These are phyloP conservation scores for Aspergillus pseudoterreus DNA, from an alignment of 2,329 filamentous ascomycete genomes.

Conservation along the genomic window DNA sequence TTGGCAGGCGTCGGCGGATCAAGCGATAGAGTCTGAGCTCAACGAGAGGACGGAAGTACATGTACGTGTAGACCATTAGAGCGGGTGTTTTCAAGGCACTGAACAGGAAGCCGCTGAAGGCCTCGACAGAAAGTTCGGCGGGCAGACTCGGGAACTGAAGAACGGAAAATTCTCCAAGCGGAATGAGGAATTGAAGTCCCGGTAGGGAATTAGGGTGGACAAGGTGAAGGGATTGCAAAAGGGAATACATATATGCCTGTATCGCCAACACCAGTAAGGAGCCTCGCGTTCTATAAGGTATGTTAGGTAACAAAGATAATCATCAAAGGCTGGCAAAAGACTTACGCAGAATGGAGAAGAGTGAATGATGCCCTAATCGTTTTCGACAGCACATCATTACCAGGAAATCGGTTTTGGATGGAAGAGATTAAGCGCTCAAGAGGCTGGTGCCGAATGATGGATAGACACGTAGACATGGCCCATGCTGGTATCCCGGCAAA, in stretches of 20 bases:
- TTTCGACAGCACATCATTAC: constrained; percentile 23
- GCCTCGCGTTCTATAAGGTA: constrained; percentile 27
- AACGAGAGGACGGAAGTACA: constrained; percentile 34
- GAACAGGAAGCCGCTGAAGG: constrained; percentile 23
- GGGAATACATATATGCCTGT: constrained; percentile 41
- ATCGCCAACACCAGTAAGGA: constrained; percentile 36
- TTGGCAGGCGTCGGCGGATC: constrained; percentile 39
- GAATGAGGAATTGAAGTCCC: constrained; percentile 29
- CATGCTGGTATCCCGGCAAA: constrained; percentile 41
- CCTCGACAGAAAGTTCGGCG: constrained; percentile 22
- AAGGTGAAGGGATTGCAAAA: constrained; percentile 41
- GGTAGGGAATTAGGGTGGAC: constrained; percentile 33
- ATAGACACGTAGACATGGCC: constrained; percentile 33
- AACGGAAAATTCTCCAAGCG: constrained; percentile 34
- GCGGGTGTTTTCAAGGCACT: constrained; percentile 34
- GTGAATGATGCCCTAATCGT: constrained; percentile 25
- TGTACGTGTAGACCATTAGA: constrained; percentile 32
- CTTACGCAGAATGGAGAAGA: constrained; percentile 28
- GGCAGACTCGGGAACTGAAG: constrained; percentile 31
- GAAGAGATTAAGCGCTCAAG: constrained; percentile 31
- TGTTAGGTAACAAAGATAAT: neutral
- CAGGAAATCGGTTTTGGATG: constrained; percentile 24
- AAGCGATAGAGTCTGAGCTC: constrained; percentile 40
- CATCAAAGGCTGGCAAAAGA: neutral
- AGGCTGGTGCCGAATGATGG: constrained; percentile 37